phyloP scores from a whole-genome alignment of 1,139 yeast species.

The Diutina neorugosa region DNA sequence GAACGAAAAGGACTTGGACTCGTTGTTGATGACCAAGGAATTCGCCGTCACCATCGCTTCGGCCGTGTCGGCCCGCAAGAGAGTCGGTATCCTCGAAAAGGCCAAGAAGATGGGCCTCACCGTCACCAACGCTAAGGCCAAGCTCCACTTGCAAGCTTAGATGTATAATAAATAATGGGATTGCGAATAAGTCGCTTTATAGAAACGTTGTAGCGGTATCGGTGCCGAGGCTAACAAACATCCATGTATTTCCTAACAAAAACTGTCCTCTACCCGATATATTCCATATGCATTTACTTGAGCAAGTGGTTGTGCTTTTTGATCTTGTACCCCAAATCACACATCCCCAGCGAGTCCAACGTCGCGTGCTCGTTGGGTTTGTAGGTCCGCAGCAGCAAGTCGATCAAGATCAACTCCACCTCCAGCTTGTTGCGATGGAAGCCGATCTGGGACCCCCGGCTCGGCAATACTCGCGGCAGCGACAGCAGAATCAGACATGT shows the following conservation, averaged over 20 bases:
- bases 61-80: slow-evolving; percentile 96
- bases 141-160: slow-evolving; percentile 95
- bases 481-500: not conserved
- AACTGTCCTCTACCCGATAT: not conserved
- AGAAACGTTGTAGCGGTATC: not conserved
- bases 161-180: slow-evolving; percentile 3
- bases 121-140: slow-evolving; percentile 99
- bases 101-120: slow-evolving; percentile 98
- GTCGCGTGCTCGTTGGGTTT: slow-evolving; percentile 7
- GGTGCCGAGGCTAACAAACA: no score
- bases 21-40: slow-evolving; percentile 88
- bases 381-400: not conserved
- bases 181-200: not conserved
- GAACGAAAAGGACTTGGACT: slow-evolving; percentile 89
- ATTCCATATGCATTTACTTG: slow-evolving; percentile 18
- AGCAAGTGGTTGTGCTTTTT: slow-evolving; percentile 31
- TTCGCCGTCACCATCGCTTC: slow-evolving; percentile 99
- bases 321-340: slow-evolving; percentile 33
- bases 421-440: not conserved
- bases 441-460: not conserved
- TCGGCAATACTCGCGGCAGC: not conserved
- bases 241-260: not conserved
- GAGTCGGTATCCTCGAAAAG: slow-evolving; percentile 91
- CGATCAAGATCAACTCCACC: slow-evolving; percentile 1
- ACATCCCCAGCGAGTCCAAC: slow-evolving; percentile 22